Evolutionary conservation across 83 land plant species (phyloP), one percentile per base, ranked within the genome.

Genomic region (Larix sibirica): DNA sequence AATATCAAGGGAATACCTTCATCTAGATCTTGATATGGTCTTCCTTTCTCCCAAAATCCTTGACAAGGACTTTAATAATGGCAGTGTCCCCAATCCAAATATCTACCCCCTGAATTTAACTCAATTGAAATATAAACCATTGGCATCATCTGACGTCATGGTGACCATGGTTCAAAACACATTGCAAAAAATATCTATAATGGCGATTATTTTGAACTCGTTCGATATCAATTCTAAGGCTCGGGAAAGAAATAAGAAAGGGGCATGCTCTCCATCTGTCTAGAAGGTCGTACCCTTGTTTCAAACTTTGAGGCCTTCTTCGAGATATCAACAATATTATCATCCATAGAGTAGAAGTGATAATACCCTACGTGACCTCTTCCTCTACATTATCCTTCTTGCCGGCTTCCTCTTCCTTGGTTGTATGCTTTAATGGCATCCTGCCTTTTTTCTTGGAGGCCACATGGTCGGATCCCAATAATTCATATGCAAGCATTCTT

Each of bases 41-140:
- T 50, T 97, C 97, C 9, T 87, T 91, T 61, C 92, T 83, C n/a
- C 99, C 99, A 87, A 83, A 97, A 4, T 97, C 92, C 71, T 97
- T 96, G 5, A 92, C 93, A 2, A 97, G 81, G 7, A 92, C 92
- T 82, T 89, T 95, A 38, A 92, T 90, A 64, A 97, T 89, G 2
- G 94, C 67, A 7, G 99, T 94, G 77, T 97, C 99, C 59, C 97
- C 99, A 67, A 97, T 93, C 33, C 99, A 97, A 8, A 97, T 89
- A 86, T 97, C 97, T 31, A 93, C 63, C 1, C 99, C 44, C 44
- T 95, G 95, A 92, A 79, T 93, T 87, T 84, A 80, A 90, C 58
- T 96, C 94, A 24, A 94, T 96, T 26, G 95, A 85, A 58, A 96
- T 89, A 80, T 95, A 90, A 23, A 96, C 97, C 4, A 87, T 87